Evolutionary conservation across 2,329 filamentous ascomycete species (phyloP), one percentile per base, ranked within the genome.

Genomic region (Sporothrix inflata): DNA sequence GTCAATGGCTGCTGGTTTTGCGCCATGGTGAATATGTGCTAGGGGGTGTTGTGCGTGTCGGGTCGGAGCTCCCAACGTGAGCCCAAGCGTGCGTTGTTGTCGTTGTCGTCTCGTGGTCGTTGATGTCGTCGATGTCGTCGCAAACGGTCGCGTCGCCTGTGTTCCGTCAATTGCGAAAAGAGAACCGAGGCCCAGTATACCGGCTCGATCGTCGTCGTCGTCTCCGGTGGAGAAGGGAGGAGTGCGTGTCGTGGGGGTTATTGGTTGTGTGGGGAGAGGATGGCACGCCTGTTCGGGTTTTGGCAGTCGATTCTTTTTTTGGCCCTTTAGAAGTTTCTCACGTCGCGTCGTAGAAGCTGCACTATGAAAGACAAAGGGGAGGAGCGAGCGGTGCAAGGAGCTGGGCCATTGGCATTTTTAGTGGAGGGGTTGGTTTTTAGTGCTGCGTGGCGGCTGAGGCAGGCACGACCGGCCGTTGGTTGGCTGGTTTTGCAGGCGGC

Each of bases 1-100:
- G 84, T 84, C 75, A 90, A 79, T 73, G 86, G 77, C 73, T 80
- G 85, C 81, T 89, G 87, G 75, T 57, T 24, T 45, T 86, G 83
- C 73, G 87, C 85, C 87, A 89, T 89, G 74, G 42, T 81, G 72
- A 42, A 5, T 38, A 60, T 53, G 16, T 12, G 12, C 8, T 53
- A 12, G 12, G 11, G 21, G 40, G 21, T 27, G 42, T 57, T 12
- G 24, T 1, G 38, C 4, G 60, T 38, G 38, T 63, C 55, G 42
- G 24, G 57, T 63, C 60, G 14, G 38, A 27, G 60, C 60, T 40
- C 57, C 60, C n/a, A 24, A n/a, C 60, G 60, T 45, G 38, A 42
- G 60, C 60, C 6, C 30, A 38, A n/a, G 30, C 30, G 55, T 60
- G 2, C 16, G 45, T n/a, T 5, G 45, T 7, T 6, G 55, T 63